Evolutionary conservation across 2,329 filamentous ascomycete species (phyloP).

Genomic region (Blastomyces silverae): DNA sequence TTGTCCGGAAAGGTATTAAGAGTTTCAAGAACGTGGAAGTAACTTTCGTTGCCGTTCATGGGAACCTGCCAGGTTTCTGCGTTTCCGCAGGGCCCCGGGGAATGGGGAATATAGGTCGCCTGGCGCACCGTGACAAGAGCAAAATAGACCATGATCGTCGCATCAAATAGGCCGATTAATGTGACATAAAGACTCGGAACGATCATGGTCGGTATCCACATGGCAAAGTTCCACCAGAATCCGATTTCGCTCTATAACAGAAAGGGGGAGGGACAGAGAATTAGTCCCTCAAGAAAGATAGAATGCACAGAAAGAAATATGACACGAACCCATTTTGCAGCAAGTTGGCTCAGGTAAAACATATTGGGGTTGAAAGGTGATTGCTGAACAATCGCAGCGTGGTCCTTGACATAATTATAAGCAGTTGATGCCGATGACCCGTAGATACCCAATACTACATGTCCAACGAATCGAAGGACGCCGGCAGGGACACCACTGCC

Average conservation of each 20-base stretch:
- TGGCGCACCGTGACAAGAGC: slow-evolving; percentile 8
- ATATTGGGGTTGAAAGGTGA: slow-evolving; percentile 12
- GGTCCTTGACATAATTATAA: not conserved
- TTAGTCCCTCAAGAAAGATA: not conserved
- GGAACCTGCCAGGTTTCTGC: slow-evolving; percentile 14
- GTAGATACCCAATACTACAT: slow-evolving; percentile 7
- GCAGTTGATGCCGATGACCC: not conserved
- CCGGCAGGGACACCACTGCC: not conserved
- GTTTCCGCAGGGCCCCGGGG: not conserved
- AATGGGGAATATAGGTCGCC: slow-evolving; percentile 6
- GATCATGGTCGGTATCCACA: slow-evolving; percentile 9
- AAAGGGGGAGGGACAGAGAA: not conserved
- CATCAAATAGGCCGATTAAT: slow-evolving; percentile 11
- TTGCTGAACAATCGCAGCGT: slow-evolving; percentile 9
- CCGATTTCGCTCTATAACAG: slow-evolving; percentile 4
- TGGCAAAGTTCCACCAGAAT: slow-evolving; percentile 13
- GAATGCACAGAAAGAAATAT: not conserved
- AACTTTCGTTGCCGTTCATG: slow-evolving; percentile 10
- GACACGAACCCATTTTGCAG: slow-evolving; percentile 14
- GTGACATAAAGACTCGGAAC: not conserved
- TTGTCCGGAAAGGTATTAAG: not conserved
- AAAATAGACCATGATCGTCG: slow-evolving; percentile 9
- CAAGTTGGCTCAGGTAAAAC: not conserved
- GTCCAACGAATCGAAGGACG: slow-evolving; percentile 9
- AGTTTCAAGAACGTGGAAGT: slow-evolving; percentile 5